Evolutionary conservation across 2,329 filamentous ascomycete species (phyloP).

Genomic region (Huntiella moniliformis): DNA sequence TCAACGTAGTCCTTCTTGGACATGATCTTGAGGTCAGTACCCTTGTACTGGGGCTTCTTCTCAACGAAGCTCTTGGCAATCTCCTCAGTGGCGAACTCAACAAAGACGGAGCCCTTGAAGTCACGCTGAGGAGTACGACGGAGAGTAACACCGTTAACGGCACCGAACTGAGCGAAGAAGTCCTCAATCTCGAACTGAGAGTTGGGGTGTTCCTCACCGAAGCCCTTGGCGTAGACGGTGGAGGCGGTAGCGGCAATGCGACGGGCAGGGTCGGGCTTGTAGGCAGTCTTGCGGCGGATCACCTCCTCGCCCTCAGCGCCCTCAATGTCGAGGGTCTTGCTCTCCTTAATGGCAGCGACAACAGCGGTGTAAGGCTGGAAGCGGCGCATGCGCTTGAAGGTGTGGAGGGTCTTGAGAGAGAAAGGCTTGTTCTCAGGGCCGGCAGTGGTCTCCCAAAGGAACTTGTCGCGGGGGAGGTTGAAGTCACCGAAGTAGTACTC

Average conservation of each 20-base stretch:
- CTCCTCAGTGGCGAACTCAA: constrained; percentile 72
- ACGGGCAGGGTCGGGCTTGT: constrained; percentile 32
- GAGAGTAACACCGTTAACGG: constrained; percentile 67
- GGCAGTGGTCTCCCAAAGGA: constrained; percentile 59
- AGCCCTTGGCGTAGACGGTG: constrained; percentile 86
- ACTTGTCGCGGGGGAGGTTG: constrained; percentile 77
- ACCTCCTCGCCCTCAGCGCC: constrained; percentile 55
- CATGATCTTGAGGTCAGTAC: constrained; percentile 60
- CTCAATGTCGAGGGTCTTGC: constrained; percentile 50
- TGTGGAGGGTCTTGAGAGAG: constrained; percentile 55
- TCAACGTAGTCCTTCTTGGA: constrained; percentile 74
- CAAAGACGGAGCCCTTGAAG: constrained; percentile 95
- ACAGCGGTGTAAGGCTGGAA: constrained; percentile 80
- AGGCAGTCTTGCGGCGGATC: constrained; percentile 59
- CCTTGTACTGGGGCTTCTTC: constrained; percentile 70
- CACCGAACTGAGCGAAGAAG: constrained; percentile 69
- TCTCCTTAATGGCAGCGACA: constrained; percentile 64
- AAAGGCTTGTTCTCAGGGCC: constrained; percentile 70
- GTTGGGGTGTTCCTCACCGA: constrained; percentile 62
- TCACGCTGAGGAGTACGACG: constrained; percentile 51
- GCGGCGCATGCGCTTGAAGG: constrained; percentile 88
- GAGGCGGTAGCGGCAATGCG: constrained; percentile 49
- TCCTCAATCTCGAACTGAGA: constrained; percentile 89
- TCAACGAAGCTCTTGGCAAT: constrained; percentile 68
- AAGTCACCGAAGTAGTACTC: constrained; percentile 93